Base-by-base conservation (phyloP, 176 grass and related monocot genomes). In the Elymus sibiricus region DNA sequence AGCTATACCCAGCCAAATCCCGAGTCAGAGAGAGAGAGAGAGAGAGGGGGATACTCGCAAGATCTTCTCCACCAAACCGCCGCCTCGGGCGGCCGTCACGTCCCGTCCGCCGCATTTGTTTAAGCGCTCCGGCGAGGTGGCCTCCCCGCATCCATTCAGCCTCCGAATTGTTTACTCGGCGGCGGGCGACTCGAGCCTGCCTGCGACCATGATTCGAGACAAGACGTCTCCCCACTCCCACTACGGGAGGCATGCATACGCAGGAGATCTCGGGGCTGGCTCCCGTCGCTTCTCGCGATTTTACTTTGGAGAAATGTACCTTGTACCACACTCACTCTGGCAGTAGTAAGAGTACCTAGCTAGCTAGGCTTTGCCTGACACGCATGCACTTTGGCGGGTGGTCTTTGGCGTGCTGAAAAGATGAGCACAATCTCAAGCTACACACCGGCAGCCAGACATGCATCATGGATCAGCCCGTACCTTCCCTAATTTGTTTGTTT, bases 181-280 rank as follows among this genome's bases (percentile, higher is more conserved):
- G 64, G 31, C 2, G 2, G 5, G n/a, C n/a, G n/a, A 26, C 70
- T 74, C n/a, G 40, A 73, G 3, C 61, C 64, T 8, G 40, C 7
- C 62, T 88, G 79, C 72, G 14, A 78, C 79, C 86, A 83, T 88
- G 86, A 77, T 88, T 47, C 62, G 63, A 34, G 79, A 88, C 86
- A 88, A 37, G 86, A 88, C 79, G 35, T 3, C 79, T 67, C 79
- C 61, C 37, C 27, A 34, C 29, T 22, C 27, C 28, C 74, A 76
- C 63, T 16, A 32, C 46, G 74, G 74, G 49, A 53, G 49, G 16
- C 49, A 53, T 53, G 49, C 49, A 53, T 13, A 4, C 9, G 59
- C 72, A n/a, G 49, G 25, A 74, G 42, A 76, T 53, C 43, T 53
- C 14, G 44, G 44, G 11, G 77, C 26, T 44, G 19, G 64, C 78